Percentiles rank a stretch among this genome's conserved stretches.
Conservation (phyloP, 768 basidiomycete genomes). For the Kwoniella botswanensis region DNA sequence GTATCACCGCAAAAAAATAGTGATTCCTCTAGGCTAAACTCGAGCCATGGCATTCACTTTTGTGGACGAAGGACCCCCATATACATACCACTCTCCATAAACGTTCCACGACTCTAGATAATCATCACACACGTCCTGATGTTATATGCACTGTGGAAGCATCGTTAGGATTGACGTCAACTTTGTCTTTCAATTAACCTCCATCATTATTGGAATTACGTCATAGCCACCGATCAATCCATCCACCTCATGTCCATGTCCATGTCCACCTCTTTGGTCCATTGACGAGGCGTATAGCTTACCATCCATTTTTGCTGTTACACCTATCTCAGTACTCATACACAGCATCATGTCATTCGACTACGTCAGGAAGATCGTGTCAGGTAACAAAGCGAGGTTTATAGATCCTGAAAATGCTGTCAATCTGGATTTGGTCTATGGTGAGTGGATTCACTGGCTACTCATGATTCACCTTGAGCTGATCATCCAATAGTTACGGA, state of each 20-base stretch:
- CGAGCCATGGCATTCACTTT: too few relatives aligned
- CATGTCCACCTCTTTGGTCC: not conserved
- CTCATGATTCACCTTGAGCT: not conserved
- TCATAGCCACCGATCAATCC: slow-evolving; percentile 1
- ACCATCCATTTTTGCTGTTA: not conserved
- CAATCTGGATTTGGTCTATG: slow-evolving; percentile 64
- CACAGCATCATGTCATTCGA: slow-evolving; percentile 57
- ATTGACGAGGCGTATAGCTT: too few relatives aligned
- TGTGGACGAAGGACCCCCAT: too few relatives aligned
- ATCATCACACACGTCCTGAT: too few relatives aligned
- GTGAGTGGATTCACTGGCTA: slow-evolving; percentile 19
- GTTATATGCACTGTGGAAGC: too few relatives aligned
- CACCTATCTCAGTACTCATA: not conserved
- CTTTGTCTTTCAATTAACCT: not conserved
- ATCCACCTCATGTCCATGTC: not conserved
- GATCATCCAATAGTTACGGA: slow-evolving; percentile 67
- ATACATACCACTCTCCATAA: too few relatives aligned
- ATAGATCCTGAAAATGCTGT: slow-evolving; percentile 70
- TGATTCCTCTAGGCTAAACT: too few relatives aligned
- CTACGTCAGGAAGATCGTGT: slow-evolving; percentile 74
- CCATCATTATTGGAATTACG: not conserved
- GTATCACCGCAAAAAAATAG: too few relatives aligned
- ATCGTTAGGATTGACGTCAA: too few relatives aligned
- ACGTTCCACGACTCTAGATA: too few relatives aligned
- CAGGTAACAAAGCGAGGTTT: slow-evolving; percentile 80